These are phyloP conservation scores for Boletus sensibilis DNA, from an alignment of 768 basidiomycete species.

Conservation along the genomic window DNA sequence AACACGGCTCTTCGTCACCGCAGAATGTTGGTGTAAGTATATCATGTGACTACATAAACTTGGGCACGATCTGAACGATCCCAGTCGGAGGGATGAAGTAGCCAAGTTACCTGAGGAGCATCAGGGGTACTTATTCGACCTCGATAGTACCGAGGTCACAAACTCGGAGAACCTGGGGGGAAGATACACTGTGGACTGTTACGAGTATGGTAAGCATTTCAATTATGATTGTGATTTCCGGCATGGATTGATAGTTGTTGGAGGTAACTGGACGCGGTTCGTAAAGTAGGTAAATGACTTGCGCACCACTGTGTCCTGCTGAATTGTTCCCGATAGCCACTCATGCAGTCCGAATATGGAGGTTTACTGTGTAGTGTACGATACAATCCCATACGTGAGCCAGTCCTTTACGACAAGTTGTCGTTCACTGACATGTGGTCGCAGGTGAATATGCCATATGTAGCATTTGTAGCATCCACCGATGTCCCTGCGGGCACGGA, in stretches of 20 bases:
- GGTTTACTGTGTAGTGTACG: slow-evolving; percentile 60
- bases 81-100: slow-evolving; percentile 46
- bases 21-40: slow-evolving; percentile 48
- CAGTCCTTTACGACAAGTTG: background rate
- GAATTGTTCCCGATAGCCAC: slow-evolving; percentile 45
- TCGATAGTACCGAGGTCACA: slow-evolving; percentile 54
- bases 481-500: slow-evolving; percentile 53
- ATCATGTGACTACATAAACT: background rate
- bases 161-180: slow-evolving; percentile 32
- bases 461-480: slow-evolving; percentile 53
- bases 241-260: slow-evolving; percentile 4
- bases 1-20: slow-evolving; percentile 2
- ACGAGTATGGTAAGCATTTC: slow-evolving; percentile 43
- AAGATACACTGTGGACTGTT: slow-evolving; percentile 57
- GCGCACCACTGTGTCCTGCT: background rate
- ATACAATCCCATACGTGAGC: slow-evolving; percentile 54
- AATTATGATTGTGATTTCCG: background rate
- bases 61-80: background rate
- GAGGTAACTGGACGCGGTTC: slow-evolving; percentile 78
- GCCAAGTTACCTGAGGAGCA: slow-evolving; percentile 35
- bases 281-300: slow-evolving; percentile 52
- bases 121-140: slow-evolving; percentile 56
- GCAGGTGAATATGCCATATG: slow-evolving; percentile 59
- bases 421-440: background rate
- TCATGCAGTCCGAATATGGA: slow-evolving; percentile 61